Evolutionary conservation across 805 yeast genomes (phyloP), one percentile per base, ranked within the genome.

Genomic region (Candida michaelii): DNA sequence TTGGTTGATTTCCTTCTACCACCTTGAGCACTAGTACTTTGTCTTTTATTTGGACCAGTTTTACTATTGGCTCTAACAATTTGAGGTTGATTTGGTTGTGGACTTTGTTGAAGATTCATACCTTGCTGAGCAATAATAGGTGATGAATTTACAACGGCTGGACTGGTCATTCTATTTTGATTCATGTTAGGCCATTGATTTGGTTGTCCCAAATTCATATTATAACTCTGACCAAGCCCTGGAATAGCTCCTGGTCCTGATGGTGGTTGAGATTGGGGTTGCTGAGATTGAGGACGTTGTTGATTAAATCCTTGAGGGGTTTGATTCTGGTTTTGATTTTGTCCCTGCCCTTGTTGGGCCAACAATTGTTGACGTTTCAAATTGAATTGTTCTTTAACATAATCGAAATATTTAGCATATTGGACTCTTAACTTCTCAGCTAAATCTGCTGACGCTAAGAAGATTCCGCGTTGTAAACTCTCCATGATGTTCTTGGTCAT

Each of bases 401-500:
- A 85, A 40, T 79, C 80, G 65, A 85, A 81, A 56, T 84, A 89
- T 56, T 82, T 79, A 42, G 82, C 85, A 43, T 86, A 81, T 53
- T 89, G 95, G 36, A 72, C 66, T 47, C 83, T 80, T 43, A 89
- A 74, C 60, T 82, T 83, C 33, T 80, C 86, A 40, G 87, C 67
- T 30, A 86, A 71, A 36, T 81, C 87, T 12, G 85, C 84, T n/a
- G 80, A 78, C 1, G 90, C 90, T 48, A 82, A 76, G 55, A 76
- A 88, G 16, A 75, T 69, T 4, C 83, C 83, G 48, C 79, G 72
- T 44, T 81, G 76, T 50, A 88, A 69, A 35, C 77, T 81, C 39
- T 87, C 93, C 51, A 83, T 65, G 46, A 88, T 85, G 56, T 83
- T 85, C 54, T 80, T 83, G 33, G 87, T 80, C 83, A 88, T 83